Evolutionary conservation across 352 stramenopile species (phyloP), one percentile per base, ranked within the genome.

Genomic region (Globisporangium carolinianum): DNA sequence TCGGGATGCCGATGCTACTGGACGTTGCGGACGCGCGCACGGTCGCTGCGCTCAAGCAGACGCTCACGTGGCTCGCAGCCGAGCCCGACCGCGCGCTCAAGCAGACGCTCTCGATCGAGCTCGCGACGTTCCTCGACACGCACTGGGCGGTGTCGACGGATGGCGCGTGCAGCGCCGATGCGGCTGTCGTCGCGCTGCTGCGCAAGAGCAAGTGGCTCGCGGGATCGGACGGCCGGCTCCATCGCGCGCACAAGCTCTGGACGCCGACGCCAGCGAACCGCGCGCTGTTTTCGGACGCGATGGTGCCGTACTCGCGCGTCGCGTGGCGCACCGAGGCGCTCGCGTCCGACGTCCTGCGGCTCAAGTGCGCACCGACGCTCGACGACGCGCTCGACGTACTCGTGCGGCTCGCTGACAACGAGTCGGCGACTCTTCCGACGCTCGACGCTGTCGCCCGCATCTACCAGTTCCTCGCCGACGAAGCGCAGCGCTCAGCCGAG

Each of bases 321-420:
- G 6, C 42, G 24, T 86, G 75, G 75, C 73, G 66, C 18, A 73
- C 61, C 48, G 64, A 73, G 4, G 32, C 63, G 0, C 68, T 86
- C 8, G 61, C 72, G 0, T 69, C 58, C 35, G 57, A 61, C 15
- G 51, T 75, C 14, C 62, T 91, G 51, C 67, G 71, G 8, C 63
- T 91, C 41, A 86, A 83, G 62, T 60, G 55, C 18, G 38, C 58
- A 15, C 73, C 73, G 5, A 73, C 45, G 7, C 62, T 72, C 0
- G 57, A 57, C 3, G 81, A 91, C 53, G 75, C 76, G 15, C 47
- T 91, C 24, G 45, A 56, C 43, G 72, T 76, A 17, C 57, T 90
- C 43, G 63, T 48, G 18, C 68, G 7, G 60, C 69, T 39, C 60
- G 66, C 41, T 48, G 8, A 55, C 38, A 24, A n/a, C n/a, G 12